phyloP scores from a whole-genome alignment of 2,329 filamentous ascomycete species.

The Alternaria ethzedia region DNA sequence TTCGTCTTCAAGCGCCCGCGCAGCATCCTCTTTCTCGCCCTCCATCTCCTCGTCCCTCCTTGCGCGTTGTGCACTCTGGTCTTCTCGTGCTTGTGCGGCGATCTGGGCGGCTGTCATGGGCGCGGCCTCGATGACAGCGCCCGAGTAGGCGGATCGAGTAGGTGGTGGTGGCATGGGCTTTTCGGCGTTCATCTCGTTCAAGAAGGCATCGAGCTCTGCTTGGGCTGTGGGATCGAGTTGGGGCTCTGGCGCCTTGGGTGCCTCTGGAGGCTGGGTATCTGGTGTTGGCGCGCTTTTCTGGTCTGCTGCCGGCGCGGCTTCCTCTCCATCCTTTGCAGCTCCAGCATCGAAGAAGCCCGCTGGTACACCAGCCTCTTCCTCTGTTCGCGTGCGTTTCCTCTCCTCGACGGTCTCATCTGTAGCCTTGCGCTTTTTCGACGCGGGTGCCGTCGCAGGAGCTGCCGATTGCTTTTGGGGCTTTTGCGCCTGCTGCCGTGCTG shows the following conservation, averaged over 20 bases:
- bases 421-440: conserved; percentile 47
- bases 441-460: conserved; percentile 35
- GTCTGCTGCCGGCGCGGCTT: neutral
- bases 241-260: conserved; percentile 7
- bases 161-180: conserved; percentile 83
- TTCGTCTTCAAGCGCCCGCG: conserved; percentile 53
- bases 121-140: conserved; percentile 54
- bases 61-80: conserved; percentile 52
- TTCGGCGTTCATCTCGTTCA: conserved; percentile 68
- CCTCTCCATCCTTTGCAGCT: conserved; percentile 16
- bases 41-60: conserved; percentile 54
- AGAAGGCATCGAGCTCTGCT: conserved; percentile 63
- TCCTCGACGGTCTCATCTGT: conserved; percentile 36
- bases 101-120: conserved; percentile 56
- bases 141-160: conserved; percentile 53
- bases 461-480: conserved; percentile 37
- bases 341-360: conserved; percentile 46
- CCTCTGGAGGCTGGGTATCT: conserved; percentile 11
- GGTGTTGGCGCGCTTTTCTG: conserved; percentile 5
- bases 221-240: conserved; percentile 30
- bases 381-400: conserved; percentile 43
- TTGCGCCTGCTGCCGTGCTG: conserved; percentile 44
- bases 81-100: conserved; percentile 54
- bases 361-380: conserved; percentile 41
- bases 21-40: conserved; percentile 57